A percentile compares a stretch with the other conserved stretches of the same genome.
Evolutionary conservation across 805 yeast species (phyloP).

Genomic region (Ogataea henricii): DNA sequence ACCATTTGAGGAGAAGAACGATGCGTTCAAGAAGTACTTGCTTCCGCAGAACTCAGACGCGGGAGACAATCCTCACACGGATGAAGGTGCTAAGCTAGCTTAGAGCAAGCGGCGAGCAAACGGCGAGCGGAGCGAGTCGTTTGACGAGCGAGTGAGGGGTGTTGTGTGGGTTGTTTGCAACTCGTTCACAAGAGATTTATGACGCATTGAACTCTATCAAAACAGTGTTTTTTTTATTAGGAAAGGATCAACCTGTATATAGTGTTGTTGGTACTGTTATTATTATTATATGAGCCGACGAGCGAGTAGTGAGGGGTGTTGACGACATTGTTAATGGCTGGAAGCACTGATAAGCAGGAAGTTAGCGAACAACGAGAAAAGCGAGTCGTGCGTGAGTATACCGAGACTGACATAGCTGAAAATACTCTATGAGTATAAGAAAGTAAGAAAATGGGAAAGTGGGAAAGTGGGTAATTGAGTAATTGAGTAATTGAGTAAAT

Average conservation of each 20-base stretch:
- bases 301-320: too few relatives aligned
- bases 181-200: too few relatives aligned
- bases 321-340: too few relatives aligned
- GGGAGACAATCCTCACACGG: constrained; percentile 25
- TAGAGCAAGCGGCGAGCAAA: constrained; percentile 7
- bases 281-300: background rate
- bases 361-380: too few relatives aligned
- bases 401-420: too few relatives aligned
- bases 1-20: constrained; percentile 88
- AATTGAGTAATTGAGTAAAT: too few relatives aligned
- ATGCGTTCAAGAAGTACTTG: constrained; percentile 79
- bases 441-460: too few relatives aligned
- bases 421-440: too few relatives aligned
- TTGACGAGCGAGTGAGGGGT: background rate
- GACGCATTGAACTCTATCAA: too few relatives aligned
- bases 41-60: constrained; percentile 23
- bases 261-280: background rate
- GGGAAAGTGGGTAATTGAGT: too few relatives aligned
- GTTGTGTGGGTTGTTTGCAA: background rate
- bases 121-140: background rate
- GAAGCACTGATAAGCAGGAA: too few relatives aligned
- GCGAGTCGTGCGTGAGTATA: too few relatives aligned
- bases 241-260: background rate
- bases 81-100: constrained; percentile 24
- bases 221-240: background rate